phyloP scores from a whole-genome alignment of 441 rosid genomes.

The Populus hybrid region DNA sequence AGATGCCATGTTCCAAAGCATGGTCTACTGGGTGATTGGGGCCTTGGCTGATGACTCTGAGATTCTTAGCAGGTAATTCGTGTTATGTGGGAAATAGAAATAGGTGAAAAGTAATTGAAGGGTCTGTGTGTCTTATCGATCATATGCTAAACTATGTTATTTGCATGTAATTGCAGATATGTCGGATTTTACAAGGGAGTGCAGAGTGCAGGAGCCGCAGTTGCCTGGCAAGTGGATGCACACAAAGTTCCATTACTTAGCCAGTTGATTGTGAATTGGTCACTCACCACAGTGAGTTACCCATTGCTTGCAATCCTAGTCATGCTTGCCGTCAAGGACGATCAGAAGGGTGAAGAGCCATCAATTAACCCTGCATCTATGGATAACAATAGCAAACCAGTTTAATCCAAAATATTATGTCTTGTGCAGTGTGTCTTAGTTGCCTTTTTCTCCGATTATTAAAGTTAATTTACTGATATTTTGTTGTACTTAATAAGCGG shows the following conservation, averaged over 20 bases:
- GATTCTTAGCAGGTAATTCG: conserved; percentile 55
- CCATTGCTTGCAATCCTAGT: conserved; percentile 45
- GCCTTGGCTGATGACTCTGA: conserved; percentile 59
- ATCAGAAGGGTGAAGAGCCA: conserved; percentile 12
- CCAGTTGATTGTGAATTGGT: conserved; percentile 51
- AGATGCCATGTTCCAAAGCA: conserved; percentile 61
- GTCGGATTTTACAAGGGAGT: conserved; percentile 67
- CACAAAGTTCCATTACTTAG: conserved; percentile 36
- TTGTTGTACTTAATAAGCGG: not conserved
- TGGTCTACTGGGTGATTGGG: conserved; percentile 66
- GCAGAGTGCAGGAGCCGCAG: conserved; percentile 66
- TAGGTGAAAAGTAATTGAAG: not conserved
- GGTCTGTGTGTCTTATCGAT: not conserved
- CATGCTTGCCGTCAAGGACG: conserved; percentile 47
- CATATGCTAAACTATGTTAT: not conserved
- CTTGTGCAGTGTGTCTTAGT: not conserved
- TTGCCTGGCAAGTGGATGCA: conserved; percentile 65
- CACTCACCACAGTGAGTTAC: conserved; percentile 51
- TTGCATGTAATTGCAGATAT: conserved; percentile 35
- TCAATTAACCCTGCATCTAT: not conserved
- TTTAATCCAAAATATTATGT: not conserved
- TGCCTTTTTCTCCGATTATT: not conserved
- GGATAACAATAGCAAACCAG: conserved; percentile 12
- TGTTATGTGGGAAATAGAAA: not conserved
- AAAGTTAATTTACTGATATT: not conserved